Evolutionary conservation across 2,329 filamentous ascomycete species (phyloP), one percentile per base, ranked within the genome.

Genomic region (Emmonsia crescens): DNA sequence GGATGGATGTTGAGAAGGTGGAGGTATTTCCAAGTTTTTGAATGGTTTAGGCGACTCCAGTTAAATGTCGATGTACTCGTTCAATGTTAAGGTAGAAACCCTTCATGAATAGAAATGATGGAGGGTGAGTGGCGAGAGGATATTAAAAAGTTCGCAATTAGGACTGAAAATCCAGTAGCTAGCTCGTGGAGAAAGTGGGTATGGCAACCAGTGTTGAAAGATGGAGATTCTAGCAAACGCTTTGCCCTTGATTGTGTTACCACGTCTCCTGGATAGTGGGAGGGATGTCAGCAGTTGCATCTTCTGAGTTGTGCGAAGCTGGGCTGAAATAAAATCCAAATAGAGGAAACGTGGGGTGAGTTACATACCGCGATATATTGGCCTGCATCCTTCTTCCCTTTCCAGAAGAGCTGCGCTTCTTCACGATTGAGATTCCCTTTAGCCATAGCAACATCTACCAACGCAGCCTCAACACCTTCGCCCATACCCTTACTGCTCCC

Each of bases 401-500:
- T 79, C 94, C 94, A 97, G 74, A 96, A 99, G 66, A 88, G 85
- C 72, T 83, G 81, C 2, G 94, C 93, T 73, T 96, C 91, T 38
- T 91, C 86, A 27, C 82, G 80, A 72, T 90, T 88, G 59, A 99
- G 77, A 70, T 91, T 91, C 12, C 93, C 94, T 81, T 96, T 96
- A 66, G 86, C 80, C 87, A 96, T 96, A 59, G 91, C 91, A 0
- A 96, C 91, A 65, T 96, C 89, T 31, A 96, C 80, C 16, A 99
- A 80, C 0, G 93, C 89, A 55, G 86, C 82, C 73, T 97, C 89
- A 2, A 99, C 94, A 52, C 94, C 94, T 75, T 97, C 94, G 63
- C 94, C 94, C 94, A 99, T 99, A 61, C 94, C 94, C 78, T 90
- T 91, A 71, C 86, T 91, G 76, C 89, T 95, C 57, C 94, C 94